Base-by-base conservation (phyloP, 306 rosid species). In the Quillaja saponaria region DNA sequence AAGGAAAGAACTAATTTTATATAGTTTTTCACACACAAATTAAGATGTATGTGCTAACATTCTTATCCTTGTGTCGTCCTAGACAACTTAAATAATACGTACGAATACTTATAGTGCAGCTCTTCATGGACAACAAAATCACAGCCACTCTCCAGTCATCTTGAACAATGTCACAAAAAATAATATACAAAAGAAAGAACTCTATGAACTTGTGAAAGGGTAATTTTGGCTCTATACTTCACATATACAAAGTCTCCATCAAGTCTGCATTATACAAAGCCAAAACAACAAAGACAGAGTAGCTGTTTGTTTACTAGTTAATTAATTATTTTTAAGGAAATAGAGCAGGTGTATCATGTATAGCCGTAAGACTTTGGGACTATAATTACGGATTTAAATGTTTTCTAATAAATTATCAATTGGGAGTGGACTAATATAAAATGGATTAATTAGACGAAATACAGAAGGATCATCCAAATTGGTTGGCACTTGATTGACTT, bases 121-220 rank as follows among this genome's bases (percentile, higher is more conserved):
- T 31, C n/a, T n/a, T n/a, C 71, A 28, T 53, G n/a, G n/a, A n/a
- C n/a, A n/a, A n/a, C n/a, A n/a, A n/a, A 33, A 42, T 52, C 3
- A 40, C 21, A 41, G 4, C 28, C 54, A 3, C 13, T 13, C 40
- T 10, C 9, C 61, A 41, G 56, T 68, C 54, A 20, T n/a, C 37
- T 51, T 58, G 65, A 51, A 45, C 34, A 25, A 49, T 39, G 14
- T 50, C 16, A 31, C 38, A 0, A 4, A n/a, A 15, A 37, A 50
- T 20, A 74, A 66, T 19, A 31, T 49, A 10, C 64, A 39, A 64
- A n/a, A n/a, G n/a, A n/a, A 66, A 51, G 35, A 74, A 42, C 81
- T 58, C 78, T 78, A 67, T 47, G 80, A 34, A 61, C 12, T 34
- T 14, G 7, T 70, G 82, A 75, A 78, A 55, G 81, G 87, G 45